phyloP scores from a whole-genome alignment of 2,329 filamentous ascomycete genomes.

The Lojkania enalia region DNA sequence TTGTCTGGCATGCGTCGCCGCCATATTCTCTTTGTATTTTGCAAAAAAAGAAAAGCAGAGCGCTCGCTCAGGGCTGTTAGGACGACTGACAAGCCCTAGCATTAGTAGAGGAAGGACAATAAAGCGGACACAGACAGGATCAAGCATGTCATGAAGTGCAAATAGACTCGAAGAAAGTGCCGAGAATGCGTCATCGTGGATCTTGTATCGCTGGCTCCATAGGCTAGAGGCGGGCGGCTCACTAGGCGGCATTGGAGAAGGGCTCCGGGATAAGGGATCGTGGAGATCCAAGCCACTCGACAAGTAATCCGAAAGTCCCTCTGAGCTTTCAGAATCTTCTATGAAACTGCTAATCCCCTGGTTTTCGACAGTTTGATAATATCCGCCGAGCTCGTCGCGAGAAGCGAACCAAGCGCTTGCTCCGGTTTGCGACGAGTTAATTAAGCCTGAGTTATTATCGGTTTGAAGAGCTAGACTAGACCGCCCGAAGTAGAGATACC shows the following conservation, averaged over 20 bases:
- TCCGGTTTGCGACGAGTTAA: constrained; percentile 6
- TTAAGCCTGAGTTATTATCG: constrained; percentile 9
- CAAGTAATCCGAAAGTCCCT: constrained; percentile 10
- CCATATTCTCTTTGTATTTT: constrained; percentile 18
- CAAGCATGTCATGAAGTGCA: constrained; percentile 10
- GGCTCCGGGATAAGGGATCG: constrained; percentile 18
- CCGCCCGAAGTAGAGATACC: constrained; percentile 26
- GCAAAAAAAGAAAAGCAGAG: constrained; percentile 16
- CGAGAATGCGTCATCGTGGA: constrained; percentile 24
- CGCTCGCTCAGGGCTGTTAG: constrained; percentile 19
- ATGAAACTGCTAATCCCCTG: too few relatives aligned
- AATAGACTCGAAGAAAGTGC: constrained; percentile 12
- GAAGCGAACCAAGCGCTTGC: constrained; percentile 1
- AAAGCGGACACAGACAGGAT: constrained; percentile 15
- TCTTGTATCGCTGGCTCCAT: constrained; percentile 23
- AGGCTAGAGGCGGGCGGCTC: constrained; percentile 14
- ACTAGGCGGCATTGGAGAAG: constrained; percentile 18
- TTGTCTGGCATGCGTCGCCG: not conserved
- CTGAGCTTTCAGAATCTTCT: constrained; percentile 3
- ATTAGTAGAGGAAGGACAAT: constrained; percentile 23
- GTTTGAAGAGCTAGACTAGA: constrained; percentile 13
- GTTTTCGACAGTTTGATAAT: constrained; percentile 9
- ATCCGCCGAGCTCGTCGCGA: constrained; percentile 7
- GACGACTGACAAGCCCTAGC: constrained; percentile 20
- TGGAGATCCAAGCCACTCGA: constrained; percentile 6